Percentiles rank a stretch among this genome's conserved stretches.
These are phyloP conservation scores for Roridomyces roridus DNA, from an alignment of 768 basidiomycete species.

Conservation along the genomic window DNA sequence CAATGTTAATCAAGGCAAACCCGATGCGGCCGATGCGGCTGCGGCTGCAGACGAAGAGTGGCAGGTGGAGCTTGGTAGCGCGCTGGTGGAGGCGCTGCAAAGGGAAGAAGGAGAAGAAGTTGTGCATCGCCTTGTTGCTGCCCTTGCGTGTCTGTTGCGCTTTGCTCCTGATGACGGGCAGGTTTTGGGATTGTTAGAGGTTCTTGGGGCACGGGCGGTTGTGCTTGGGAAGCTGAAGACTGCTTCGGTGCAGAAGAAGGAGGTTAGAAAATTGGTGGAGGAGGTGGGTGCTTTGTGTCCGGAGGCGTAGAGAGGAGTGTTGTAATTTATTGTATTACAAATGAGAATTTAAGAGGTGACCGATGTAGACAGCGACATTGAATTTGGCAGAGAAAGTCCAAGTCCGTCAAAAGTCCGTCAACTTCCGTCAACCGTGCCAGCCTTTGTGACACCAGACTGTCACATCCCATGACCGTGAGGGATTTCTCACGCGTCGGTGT, in stretches of 20 bases:
- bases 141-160: conserved; percentile 77
- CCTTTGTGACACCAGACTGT: too few relatives aligned
- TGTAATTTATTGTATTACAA: not conserved
- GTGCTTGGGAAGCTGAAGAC: conserved; percentile 63
- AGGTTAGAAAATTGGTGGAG: conserved; percentile 65
- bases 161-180: conserved; percentile 75
- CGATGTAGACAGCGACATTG: too few relatives aligned
- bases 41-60: conserved; percentile 76
- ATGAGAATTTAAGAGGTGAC: too few relatives aligned
- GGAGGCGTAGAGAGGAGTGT: not conserved
- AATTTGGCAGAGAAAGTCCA: too few relatives aligned
- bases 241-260: conserved; percentile 64
- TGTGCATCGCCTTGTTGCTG: conserved; percentile 84
- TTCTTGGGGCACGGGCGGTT: conserved; percentile 64
- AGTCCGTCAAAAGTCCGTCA: too few relatives aligned
- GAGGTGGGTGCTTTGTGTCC: conserved; percentile 55
- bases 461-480: too few relatives aligned
- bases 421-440: too few relatives aligned
- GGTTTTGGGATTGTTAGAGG: conserved; percentile 66
- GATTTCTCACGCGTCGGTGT: not conserved
- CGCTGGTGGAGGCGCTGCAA: conserved; percentile 79
- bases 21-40: conserved; percentile 35
- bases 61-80: conserved; percentile 85
- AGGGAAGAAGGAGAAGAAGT: conserved; percentile 82
- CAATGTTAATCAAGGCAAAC: conserved; percentile 28